phyloP scores from a whole-genome alignment of 2,329 filamentous ascomycete genomes.

The Ophiognomonia clavigignenti-juglandacearum region DNA sequence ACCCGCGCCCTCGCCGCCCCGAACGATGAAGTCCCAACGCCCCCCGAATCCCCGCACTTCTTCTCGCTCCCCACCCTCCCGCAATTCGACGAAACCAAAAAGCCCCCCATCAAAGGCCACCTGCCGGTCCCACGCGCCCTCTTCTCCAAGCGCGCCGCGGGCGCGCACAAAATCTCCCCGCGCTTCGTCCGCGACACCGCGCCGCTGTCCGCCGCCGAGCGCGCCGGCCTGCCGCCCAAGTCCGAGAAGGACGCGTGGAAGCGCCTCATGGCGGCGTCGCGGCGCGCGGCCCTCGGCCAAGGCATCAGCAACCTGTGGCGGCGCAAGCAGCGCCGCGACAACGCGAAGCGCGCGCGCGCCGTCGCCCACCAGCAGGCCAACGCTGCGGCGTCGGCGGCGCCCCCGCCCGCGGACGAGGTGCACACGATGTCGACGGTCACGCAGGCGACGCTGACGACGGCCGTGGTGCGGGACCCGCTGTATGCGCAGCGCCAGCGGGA shows the following conservation, averaged over 20 bases:
- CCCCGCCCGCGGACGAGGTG: slow-evolving; percentile 70
- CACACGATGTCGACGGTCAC: slow-evolving; percentile 67
- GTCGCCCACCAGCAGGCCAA: too few relatives aligned
- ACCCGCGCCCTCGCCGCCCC: slow-evolving; percentile 25
- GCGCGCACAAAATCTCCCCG: slow-evolving; percentile 54
- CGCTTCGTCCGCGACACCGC: slow-evolving; percentile 59
- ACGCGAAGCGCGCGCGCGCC: slow-evolving; percentile 40
- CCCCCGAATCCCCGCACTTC: slow-evolving; percentile 83
- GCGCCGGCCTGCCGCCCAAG: slow-evolving; percentile 28
- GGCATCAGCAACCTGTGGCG: slow-evolving; percentile 66
- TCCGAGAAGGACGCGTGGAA: slow-evolving; percentile 56
- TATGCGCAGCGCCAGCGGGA: slow-evolving; percentile 51
- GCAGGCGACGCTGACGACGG: slow-evolving; percentile 41
- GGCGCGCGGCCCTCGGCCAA: slow-evolving; percentile 67
- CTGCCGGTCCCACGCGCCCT: slow-evolving; percentile 79
- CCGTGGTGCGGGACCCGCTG: slow-evolving; percentile 55
- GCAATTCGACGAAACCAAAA: slow-evolving; percentile 57
- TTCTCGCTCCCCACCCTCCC: slow-evolving; percentile 74
- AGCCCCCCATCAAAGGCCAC: slow-evolving; percentile 61
- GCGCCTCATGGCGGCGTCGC: slow-evolving; percentile 63
- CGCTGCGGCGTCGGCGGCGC: too few relatives aligned
- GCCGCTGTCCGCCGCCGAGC: slow-evolving; percentile 43
- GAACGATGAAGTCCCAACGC: slow-evolving; percentile 46
- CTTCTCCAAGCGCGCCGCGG: slow-evolving; percentile 54
- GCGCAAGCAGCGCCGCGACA: slow-evolving; percentile 51